A percentile compares a stretch with the other conserved stretches of the same genome.
These are phyloP conservation scores for Nicotiana rustica DNA, from an alignment of 305 asterid genomes.

Conservation along the genomic window DNA sequence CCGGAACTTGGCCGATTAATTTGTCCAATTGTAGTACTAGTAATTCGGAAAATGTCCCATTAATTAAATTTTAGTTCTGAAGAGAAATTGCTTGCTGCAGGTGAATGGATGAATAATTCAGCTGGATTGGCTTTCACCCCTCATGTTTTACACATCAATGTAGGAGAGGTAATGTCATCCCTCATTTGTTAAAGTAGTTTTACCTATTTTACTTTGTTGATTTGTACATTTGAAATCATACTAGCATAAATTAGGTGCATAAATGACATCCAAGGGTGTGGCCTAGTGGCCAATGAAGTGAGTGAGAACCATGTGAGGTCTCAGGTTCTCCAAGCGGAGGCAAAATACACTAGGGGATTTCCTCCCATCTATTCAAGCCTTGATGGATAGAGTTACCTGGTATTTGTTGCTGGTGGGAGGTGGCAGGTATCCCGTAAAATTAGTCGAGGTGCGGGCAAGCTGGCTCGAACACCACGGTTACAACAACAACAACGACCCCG, in stretches of 20 bases:
- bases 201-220: background rate
- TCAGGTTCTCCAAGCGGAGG: no score
- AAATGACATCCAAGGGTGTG: no score
- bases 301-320: no score
- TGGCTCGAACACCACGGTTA: no score
- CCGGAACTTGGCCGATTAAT: background rate
- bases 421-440: no score
- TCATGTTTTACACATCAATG: constrained; percentile 54
- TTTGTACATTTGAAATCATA: background rate
- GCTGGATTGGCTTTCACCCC: constrained; percentile 76
- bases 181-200: background rate
- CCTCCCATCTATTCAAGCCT: no score
- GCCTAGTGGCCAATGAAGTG: no score
- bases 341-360: no score
- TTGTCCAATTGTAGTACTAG: background rate
- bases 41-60: background rate
- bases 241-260: background rate
- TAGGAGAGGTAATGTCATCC: constrained; percentile 60
- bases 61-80: background rate
- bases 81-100: constrained; percentile 41
- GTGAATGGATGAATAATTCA: constrained; percentile 77
- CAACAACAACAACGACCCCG: no score
- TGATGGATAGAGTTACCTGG: no score
- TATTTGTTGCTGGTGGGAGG: no score
- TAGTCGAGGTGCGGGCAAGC: no score